phyloP scores from a whole-genome alignment of 1,139 yeast genomes.

The Pichia sp. region DNA sequence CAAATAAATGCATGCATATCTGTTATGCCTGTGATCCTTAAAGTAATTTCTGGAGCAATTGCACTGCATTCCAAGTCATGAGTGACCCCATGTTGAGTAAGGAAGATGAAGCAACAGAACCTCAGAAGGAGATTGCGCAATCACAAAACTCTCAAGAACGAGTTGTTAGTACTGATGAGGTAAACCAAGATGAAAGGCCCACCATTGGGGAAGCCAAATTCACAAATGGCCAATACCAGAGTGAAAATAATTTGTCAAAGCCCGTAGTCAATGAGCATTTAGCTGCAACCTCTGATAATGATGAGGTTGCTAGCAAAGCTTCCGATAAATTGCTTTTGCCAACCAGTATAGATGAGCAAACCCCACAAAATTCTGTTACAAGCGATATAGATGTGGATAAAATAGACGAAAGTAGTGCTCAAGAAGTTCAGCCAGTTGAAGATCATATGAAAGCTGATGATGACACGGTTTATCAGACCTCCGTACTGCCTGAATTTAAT shows the following conservation, averaged over 20 bases:
- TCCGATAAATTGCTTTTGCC: neutral
- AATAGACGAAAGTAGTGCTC: neutral
- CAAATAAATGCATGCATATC: too few species aligned
- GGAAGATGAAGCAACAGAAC: neutral
- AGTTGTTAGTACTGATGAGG: neutral
- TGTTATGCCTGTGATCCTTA: too few species aligned
- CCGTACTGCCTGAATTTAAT: neutral
- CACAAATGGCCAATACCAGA: too few species aligned
- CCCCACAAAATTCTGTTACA: neutral
- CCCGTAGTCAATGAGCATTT: too few species aligned
- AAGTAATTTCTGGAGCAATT: neutral
- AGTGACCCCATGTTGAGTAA: neutral
- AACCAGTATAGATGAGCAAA: neutral
- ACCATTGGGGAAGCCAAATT: too few species aligned
- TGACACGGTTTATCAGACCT: neutral
- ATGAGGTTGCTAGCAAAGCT: neutral
- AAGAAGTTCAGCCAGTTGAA: neutral
- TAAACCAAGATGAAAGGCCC: neutral
- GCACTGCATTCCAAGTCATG: neutral
- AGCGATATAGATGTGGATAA: neutral
- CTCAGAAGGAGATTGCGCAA: neutral
- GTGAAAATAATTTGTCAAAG: too few species aligned
- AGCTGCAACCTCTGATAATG: too few species aligned
- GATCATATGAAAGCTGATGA: constrained; percentile 1
- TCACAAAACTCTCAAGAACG: neutral